Conservation (phyloP, 352 stramenopile species). For the Phytophthora capsici region DNA sequence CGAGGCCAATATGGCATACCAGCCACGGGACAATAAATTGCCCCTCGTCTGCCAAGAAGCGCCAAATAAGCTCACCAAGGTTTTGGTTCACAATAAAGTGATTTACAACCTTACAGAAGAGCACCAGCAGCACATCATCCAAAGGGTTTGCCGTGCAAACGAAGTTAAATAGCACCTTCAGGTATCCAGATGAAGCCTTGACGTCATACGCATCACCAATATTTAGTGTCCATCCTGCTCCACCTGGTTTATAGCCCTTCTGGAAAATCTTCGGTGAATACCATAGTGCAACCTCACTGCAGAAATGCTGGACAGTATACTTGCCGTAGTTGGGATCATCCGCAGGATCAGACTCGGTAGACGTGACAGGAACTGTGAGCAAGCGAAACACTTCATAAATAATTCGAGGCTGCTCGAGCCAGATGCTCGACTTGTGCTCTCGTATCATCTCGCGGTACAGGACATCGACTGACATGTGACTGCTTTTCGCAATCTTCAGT, state of each 20-base stretch:
- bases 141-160: conserved; percentile 67
- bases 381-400: conserved; percentile 85
- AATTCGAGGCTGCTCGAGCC: conserved; percentile 81
- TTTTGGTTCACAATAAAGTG: conserved; percentile 80
- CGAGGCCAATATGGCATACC: conserved; percentile 81
- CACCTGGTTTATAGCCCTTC: conserved; percentile 49
- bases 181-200: conserved; percentile 58
- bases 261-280: conserved; percentile 83
- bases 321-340: conserved; percentile 79
- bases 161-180: conserved; percentile 89
- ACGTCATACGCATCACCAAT: conserved; percentile 58
- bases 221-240: conserved; percentile 44
- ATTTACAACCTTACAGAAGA: conserved; percentile 90
- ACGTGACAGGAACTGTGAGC: conserved; percentile 54
- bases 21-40: conserved; percentile 77
- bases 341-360: conserved; percentile 35
- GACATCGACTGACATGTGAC: conserved; percentile 74
- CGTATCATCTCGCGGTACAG: conserved; percentile 81
- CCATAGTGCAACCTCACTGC: conserved; percentile 78
- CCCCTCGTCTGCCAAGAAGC: conserved; percentile 74
- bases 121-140: conserved; percentile 79
- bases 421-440: conserved; percentile 70
- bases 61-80: conserved; percentile 68
- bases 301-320: conserved; percentile 88
- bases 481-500: conserved; percentile 68